Evolutionary conservation across 768 basidiomycete genomes (phyloP), one percentile per base, ranked within the genome.

Genomic region (Hygrophorus pudorinus): DNA sequence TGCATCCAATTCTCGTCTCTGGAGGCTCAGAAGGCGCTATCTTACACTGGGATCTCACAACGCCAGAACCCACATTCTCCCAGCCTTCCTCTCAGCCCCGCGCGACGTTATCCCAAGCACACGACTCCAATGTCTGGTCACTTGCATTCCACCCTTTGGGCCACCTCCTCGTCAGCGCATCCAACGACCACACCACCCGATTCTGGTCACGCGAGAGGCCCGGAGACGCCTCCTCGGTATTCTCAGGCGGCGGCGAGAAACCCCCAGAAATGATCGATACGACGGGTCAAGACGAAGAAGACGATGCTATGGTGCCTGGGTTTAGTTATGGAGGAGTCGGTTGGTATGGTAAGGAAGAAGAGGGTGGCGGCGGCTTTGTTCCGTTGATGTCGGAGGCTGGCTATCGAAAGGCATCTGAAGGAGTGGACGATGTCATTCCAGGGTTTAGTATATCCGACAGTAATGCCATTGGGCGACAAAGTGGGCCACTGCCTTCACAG

Each of bases 101-200:
- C 41, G 85, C 89, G 4, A 83, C 79, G 11, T 79, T 99, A 53
- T 82, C 85, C n/a, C 85, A 90, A 59, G 96, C 96, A 7, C 96
- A 99, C 71, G 96, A 99, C 67, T 90, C 88, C 24, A 92, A 93
- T 61, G 89, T 99, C 49, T 98, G 93, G 89, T 80, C 89, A 0
- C 76, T 99, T 50, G 79, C 90, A 3, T 99, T 81, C 73, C 93
- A 98, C 64, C 93, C 94, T 0, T 77, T 98, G 12, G 94, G 96
- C 0, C 93, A 98, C 64, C 74, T 98, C 53, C 81, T 99, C 54
- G 91, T 83, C 49, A 83, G 79, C 49, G 96, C 85, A 8, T 87
- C 86, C n/a, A 98, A 96, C 67, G 96, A 99, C 69, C 90, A 93
- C 66, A 97, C 96, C 4, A 96, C 94, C 5, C 78, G 93, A n/a